Base-by-base conservation (phyloP, 139 green algal genomes). In the Volvox reticuliferus region DNA sequence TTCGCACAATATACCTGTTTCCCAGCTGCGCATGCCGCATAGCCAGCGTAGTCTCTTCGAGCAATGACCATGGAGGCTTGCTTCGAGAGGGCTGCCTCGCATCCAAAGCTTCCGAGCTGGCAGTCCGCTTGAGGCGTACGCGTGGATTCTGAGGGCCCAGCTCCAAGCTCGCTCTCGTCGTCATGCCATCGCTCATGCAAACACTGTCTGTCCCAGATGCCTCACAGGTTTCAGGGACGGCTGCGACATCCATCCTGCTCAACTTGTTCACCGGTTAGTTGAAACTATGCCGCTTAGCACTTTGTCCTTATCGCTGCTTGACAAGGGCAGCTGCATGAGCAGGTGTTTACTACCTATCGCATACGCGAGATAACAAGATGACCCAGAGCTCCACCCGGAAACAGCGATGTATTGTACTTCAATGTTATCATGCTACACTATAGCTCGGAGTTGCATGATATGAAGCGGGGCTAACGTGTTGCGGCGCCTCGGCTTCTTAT, bases 21-120 rank as follows among this genome's bases (percentile, higher is more conserved):
- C 82, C 82, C 9, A 88, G 33, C 21, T 88, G 82, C 20, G 82
- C n/a, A 26, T 88, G 82, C 44, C 63, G 63, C 1, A 88, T 32
- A 3, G 82, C 63, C 5, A 88, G 63, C 19, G 20, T 80, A 12
- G 37, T 35, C 82, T 71, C 79, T 37, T 71, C 91, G 12, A 73
- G 12, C 19, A 71, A 44, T 9, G 79, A 67, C 79, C 79, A 86
- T 30, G 79, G 50, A 24, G 50, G 50, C 79, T 71, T 71, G 61
- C 50, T 86, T 18, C 50, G 44, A 68, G 78, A 33, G 9, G 50
- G 26, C 16, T 86, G 79, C 17, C 50, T 24, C 6, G 28, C 79
- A 35, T 68, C 79, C 28, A 85, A 36, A 22, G 79, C 79, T 69
- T 85, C 79, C 20, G 79, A 69, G 79, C 79, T 85, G 9, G 44